Conservation (phyloP, 2,329 filamentous ascomycete genomes). For the Coniochaeta ligniaria region DNA sequence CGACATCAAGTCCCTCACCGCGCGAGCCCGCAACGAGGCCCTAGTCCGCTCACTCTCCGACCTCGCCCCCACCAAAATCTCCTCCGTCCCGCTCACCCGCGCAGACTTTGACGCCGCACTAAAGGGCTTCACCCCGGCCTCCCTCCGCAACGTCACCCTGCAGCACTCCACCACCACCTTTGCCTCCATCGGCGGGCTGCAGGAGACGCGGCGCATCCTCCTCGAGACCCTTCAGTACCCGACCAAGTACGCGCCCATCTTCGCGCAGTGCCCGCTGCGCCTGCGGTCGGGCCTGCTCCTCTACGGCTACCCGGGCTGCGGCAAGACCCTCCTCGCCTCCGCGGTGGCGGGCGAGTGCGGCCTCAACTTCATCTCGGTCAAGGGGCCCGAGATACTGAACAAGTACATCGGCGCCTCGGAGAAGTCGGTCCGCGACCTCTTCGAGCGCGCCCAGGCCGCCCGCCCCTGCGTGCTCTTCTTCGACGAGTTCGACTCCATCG, state of each 20-base stretch:
- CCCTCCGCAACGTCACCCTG: slow-evolving; percentile 86
- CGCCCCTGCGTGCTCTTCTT: slow-evolving; percentile 95
- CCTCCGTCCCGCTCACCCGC: slow-evolving; percentile 56
- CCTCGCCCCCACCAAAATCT: slow-evolving; percentile 31
- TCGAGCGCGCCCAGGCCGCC: slow-evolving; percentile 85
- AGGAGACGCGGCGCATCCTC: slow-evolving; percentile 80
- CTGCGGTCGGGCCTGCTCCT: slow-evolving; percentile 86
- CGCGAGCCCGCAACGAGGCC: slow-evolving; percentile 83
- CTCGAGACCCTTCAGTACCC: slow-evolving; percentile 95
- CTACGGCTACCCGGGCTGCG: slow-evolving; percentile 93
- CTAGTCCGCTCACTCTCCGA: slow-evolving; percentile 72
- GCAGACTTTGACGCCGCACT: slow-evolving; percentile 79
- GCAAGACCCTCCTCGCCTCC: slow-evolving; percentile 90
- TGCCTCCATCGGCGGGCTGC: slow-evolving; percentile 81
- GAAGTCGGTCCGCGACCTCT: slow-evolving; percentile 91
- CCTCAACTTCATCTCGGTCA: slow-evolving; percentile 97
- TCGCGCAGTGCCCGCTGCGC: slow-evolving; percentile 90
- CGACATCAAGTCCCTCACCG: slow-evolving; percentile 78
- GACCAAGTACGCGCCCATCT: slow-evolving; percentile 96
- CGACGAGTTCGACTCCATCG: slow-evolving; percentile 97
- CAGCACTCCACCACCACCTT: slow-evolving; percentile 93
- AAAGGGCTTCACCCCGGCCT: slow-evolving; percentile 90
- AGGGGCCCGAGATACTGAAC: slow-evolving; percentile 96
- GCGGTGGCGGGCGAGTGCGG: slow-evolving; percentile 97
- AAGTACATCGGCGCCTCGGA: slow-evolving; percentile 98